Evolutionary conservation across 1,284 basidiomycete species (phyloP).

Genomic region (Phellopilus nigrolimitatus): DNA sequence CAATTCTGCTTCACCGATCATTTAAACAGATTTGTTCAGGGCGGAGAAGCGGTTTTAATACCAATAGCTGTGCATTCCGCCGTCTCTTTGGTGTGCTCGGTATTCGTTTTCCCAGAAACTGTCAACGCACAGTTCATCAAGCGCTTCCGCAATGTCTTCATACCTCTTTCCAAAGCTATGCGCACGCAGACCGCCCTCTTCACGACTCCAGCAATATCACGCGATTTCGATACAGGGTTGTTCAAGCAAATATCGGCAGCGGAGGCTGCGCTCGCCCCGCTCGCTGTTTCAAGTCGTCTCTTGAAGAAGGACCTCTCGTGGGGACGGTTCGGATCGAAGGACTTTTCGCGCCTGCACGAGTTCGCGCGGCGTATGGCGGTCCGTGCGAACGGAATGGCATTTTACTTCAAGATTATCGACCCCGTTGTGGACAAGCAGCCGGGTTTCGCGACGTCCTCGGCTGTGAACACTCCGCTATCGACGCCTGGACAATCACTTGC

Average conservation of each 20-base stretch:
- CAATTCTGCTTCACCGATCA: conserved; percentile 1
- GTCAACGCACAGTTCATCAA: conserved; percentile 60
- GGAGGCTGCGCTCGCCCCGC: conserved; percentile 51
- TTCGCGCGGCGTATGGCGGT: conserved; percentile 46
- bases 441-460: conserved; percentile 21
- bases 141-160: conserved; percentile 47
- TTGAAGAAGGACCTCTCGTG: conserved; percentile 63
- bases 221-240: conserved; percentile 42
- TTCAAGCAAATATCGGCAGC: conserved; percentile 38
- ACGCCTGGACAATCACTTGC: conserved; percentile 21
- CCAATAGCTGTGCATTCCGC: conserved; percentile 62
- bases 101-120: conserved; percentile 62
- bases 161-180: conserved; percentile 46
- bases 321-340: conserved; percentile 55
- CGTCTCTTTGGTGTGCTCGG: conserved; percentile 48
- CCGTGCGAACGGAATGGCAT: conserved; percentile 58
- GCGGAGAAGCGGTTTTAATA: conserved; percentile 38
- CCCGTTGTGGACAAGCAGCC: conserved; percentile 31
- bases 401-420: conserved; percentile 62
- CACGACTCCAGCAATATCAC: conserved; percentile 40
- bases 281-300: conserved; percentile 51
- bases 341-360: conserved; percentile 52
- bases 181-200: conserved; percentile 48
- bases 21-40: background rate
- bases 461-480: conserved; percentile 3